Base-by-base conservation (phyloP, 176 grass and related monocot genomes). In the Tuctoria greenei region DNA sequence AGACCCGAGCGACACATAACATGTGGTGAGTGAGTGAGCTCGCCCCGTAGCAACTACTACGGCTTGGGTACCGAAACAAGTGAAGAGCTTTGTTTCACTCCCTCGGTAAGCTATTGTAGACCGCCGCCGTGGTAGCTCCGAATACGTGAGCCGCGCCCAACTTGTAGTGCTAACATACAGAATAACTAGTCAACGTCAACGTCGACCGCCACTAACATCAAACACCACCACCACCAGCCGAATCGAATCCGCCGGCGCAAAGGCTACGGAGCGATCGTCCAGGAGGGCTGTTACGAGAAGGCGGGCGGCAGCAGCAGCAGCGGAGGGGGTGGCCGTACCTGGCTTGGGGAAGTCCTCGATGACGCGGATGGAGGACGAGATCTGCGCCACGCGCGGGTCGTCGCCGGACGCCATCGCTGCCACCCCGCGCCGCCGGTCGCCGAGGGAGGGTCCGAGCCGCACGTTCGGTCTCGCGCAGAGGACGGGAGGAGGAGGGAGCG, bases 311-410 rank as follows among this genome's bases (percentile, higher is more conserved):
- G n/a, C 17, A n/a, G 49, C 49, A 6, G 31, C 31, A 12, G 1
- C 42, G 12, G 20, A 10, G 9, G 6, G 21, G 24, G n/a, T 9
- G n/a, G 47, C 0, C n/a, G 37, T 27, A 98, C 91, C 95, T 34
- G 95, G 95, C 83, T 92, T 98, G 69, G 95, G 95, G 69, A 92
- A 98, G 78, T 98, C 80, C 23, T 82, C 89, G 76, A 98, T 98
- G 75, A 92, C 89, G 82, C 95, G 88, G 82, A 99, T 99, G 68
- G 89, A 76, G 45, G 86, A 68, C 15, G 91, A 80, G 82, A 99
- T 95, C 76, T 83, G 67, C 67, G 65, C 62, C 51, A 99, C 60
- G 82, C 95, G 91, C 64, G 25, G 80, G 59, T 99, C 89, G 59
- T 99, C 89, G 11, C 54, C 43, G 58, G 74, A 73, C 14, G 80